Base-by-base conservation (phyloP, 2,329 filamentous ascomycete species). In the Trichoderma sp. region DNA sequence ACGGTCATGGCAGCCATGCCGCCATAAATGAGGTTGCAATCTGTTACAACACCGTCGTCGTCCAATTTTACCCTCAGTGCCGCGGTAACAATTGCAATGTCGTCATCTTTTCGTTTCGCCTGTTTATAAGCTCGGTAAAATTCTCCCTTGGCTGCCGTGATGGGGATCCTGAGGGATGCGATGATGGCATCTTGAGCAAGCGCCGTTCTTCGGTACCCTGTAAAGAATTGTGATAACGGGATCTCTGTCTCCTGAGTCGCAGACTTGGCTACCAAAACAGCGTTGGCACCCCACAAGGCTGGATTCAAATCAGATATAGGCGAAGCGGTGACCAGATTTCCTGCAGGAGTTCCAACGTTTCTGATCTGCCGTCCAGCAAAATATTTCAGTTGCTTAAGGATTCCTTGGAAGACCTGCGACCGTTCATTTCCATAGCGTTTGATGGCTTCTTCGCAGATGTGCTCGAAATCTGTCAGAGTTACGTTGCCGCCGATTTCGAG, bases 221-320 rank as follows among this genome's bases (percentile, higher is more conserved):
- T 96, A 88, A 98, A 99, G 84, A 98, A 98, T 4, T 93, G 88
- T 0, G 91, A 89, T 94, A 98, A 97, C 3, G 95, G 94, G n/a
- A 98, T 94, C 77, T 97, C 93, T 0, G 88, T 93, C 75, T 94
- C 93, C 78, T 92, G 88, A 0, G 88, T 88, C 5, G 93, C 85
- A 0, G 94, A 95, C 82, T 93, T 97, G 5, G 95, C 94, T 24
- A 98, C 88, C 5, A 98, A 85, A 0, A 93, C 91, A 1, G 95
- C 93, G 78, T 96, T 94, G 1, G 95, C 93, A 3, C 95, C 95
- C 83, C 98, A 93, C 68, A 99, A 92, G 0, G 98, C 95, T 0
- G 97, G 97, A 80, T 98, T 99, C 62, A 99, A 85, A 86, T 99
- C 97, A 0, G 96, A 98, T 63, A 98, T 99, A 0, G 97, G 97